phyloP scores from a whole-genome alignment of 495 filamentous ascomycete genomes.

The Viridothelium virens region DNA sequence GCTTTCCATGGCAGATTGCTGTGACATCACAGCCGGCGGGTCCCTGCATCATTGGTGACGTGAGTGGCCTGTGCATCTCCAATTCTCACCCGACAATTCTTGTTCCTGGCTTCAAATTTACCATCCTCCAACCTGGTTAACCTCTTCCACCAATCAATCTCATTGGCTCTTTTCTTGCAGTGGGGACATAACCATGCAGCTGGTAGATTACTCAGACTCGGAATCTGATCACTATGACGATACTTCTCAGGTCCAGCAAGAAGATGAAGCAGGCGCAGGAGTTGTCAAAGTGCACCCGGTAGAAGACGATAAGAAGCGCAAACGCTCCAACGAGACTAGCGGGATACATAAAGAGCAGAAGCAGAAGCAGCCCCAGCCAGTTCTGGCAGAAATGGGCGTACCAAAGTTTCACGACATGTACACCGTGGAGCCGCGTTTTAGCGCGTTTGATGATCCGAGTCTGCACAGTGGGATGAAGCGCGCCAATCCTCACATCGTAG shows the following conservation, averaged over 20 bases:
- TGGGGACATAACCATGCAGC: constrained; percentile 45
- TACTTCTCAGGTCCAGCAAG: no score
- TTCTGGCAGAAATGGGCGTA: constrained; percentile 47
- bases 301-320: constrained; percentile 30
- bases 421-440: constrained; percentile 64
- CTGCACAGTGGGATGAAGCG: constrained; percentile 80
- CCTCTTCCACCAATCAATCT: constrained; percentile 4
- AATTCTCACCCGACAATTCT: neutral
- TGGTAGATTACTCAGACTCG: constrained; percentile 75
- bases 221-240: constrained; percentile 38
- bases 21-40: neutral
- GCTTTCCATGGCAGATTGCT: neutral
- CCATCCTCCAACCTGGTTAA: neutral
- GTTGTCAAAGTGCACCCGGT: no score
- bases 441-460: constrained; percentile 69
- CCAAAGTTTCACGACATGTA: constrained; percentile 81
- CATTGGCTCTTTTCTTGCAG: neutral
- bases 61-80: neutral
- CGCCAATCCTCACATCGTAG: constrained; percentile 72
- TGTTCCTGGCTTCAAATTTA: constrained; percentile 2
- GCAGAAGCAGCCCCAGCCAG: constrained; percentile 49
- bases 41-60: constrained; percentile 8
- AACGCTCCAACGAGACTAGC: constrained; percentile 18
- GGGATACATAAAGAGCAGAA: constrained; percentile 2
- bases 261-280: constrained; percentile 1